Conservation (phyloP, 176 grass and related monocot genomes). For the Tillandsia leiboldiana region DNA sequence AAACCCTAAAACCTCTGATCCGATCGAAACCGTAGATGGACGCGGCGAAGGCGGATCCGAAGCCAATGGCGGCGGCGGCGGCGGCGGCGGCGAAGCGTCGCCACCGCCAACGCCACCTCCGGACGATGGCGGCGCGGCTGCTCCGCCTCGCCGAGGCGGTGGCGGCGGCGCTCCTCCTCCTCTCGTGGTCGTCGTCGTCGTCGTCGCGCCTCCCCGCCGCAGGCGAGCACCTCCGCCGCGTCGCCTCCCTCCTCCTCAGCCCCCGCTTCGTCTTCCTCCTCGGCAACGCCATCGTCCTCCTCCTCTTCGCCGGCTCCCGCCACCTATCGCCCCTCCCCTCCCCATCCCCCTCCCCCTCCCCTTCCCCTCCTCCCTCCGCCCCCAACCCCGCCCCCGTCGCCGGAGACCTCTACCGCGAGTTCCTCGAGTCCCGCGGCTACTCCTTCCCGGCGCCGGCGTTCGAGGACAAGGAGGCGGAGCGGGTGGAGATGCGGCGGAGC, state of each 20-base stretch:
- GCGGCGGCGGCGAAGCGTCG: not conserved
- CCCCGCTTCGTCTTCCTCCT: constrained; percentile 62
- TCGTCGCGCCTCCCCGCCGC: constrained; percentile 46
- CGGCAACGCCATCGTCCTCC: constrained; percentile 78
- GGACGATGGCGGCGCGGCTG: constrained; percentile 26
- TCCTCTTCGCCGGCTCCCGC: constrained; percentile 56
- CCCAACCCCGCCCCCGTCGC: not conserved
- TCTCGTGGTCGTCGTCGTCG: too few relatives aligned
- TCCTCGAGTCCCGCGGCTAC: not conserved
- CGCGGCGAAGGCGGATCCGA: not conserved
- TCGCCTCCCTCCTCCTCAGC: constrained; percentile 36
- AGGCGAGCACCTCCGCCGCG: constrained; percentile 27
- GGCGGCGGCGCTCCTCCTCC: constrained; percentile 30
- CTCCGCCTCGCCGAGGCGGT: constrained; percentile 60
- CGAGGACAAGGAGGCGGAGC: constrained; percentile 36
- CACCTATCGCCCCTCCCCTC: constrained; percentile 26
- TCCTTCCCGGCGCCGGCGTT: not conserved
- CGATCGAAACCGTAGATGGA: not conserved
- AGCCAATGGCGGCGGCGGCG: not conserved
- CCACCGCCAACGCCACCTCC: not conserved
- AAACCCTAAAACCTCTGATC: not conserved
- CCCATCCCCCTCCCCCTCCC: not conserved
- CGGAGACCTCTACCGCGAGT: constrained; percentile 12
- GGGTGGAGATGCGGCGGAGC: constrained; percentile 30
- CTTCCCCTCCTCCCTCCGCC: not conserved